Conservation (phyloP, 2,329 filamentous ascomycete species). For the Pseudocercospora pini-densiflorae region DNA sequence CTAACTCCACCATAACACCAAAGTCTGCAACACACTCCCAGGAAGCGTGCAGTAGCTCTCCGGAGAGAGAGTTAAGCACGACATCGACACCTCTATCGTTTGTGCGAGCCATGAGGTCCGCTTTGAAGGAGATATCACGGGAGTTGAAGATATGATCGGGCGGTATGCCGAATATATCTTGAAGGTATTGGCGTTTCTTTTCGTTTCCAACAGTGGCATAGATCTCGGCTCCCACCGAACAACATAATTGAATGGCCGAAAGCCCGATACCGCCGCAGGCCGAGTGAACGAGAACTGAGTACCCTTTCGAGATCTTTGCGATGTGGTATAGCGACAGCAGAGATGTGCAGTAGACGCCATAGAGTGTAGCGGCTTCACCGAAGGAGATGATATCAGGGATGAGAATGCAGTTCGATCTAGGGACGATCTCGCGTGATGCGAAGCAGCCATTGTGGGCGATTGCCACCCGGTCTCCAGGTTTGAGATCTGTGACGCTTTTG, state of each 20-base stretch:
- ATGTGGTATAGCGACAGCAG: conserved; percentile 19
- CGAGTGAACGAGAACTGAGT: conserved; percentile 39
- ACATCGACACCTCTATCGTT: conserved; percentile 40
- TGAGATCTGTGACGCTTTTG: conserved; percentile 29
- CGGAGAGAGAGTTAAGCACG: conserved; percentile 37
- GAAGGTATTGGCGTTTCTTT: conserved; percentile 31
- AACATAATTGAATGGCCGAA: conserved; percentile 33
- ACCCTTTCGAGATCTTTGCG: conserved; percentile 5
- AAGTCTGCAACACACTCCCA: conserved; percentile 37
- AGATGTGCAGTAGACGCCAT: conserved; percentile 18
- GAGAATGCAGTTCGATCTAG: background rate
- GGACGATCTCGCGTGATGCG: too few relatives aligned
- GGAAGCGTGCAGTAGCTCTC: conserved; percentile 33
- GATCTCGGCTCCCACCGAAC: conserved; percentile 30
- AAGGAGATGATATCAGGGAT: conserved; percentile 29
- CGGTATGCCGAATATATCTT: conserved; percentile 29
- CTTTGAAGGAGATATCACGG: conserved; percentile 32
- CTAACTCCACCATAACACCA: conserved; percentile 39
- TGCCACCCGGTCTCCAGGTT: conserved; percentile 34
- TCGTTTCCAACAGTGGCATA: conserved; percentile 34
- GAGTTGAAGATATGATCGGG: conserved; percentile 38
- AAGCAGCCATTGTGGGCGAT: background rate
- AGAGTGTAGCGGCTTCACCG: conserved; percentile 27
- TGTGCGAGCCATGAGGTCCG: conserved; percentile 33
- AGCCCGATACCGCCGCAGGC: conserved; percentile 35